Base-by-base conservation (phyloP, 352 stramenopile genomes). In the Thraustotheca clavata region DNA sequence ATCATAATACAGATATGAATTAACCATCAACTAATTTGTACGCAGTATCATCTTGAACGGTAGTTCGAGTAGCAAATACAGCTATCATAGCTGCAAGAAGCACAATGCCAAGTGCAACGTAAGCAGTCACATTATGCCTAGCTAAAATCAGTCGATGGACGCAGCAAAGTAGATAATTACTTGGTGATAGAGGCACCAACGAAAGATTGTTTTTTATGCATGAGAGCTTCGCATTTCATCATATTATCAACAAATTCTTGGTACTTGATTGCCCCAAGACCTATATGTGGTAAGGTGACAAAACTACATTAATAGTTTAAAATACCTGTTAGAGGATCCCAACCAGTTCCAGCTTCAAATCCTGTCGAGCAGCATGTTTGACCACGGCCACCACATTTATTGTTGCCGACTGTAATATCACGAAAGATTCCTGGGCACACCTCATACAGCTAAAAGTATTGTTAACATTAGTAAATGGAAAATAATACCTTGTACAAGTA, bases 371-470 rank as follows among this genome's bases (percentile, higher is more conserved):
- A 91, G 54, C 83, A 91, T 29, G 55, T 29, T 71, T 79, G 77
- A 16, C 65, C 72, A 1, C 59, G 68, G 1, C 67, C 72, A 2
- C 79, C 80, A 22, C 83, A 91, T 31, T 75, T 67, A 27, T 76
- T 89, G 16, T 85, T 67, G 3, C 83, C 83, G 31, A 84, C 63
- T 0, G 75, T 81, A 52, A 91, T 77, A 59, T 91, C 83, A 0
- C 60, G 46, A 59, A 91, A 91, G 29, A 91, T 76, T n/a, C 85
- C 69, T 2, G 83, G 80, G 40, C 80, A 89, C 20, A 76, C 67
- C 0, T 74, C 67, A 33, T 78, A 54, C 16, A 65, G 57, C 57
- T 65, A 65, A 1, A n/a, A 22, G 67, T 8, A 89, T 59, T 20
- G 24, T 55, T 47, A 4, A 18, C 47, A 49, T 33, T 14, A 55